Evolutionary conservation across 1,284 basidiomycete genomes (phyloP).

Genomic region (Boletus smithii): DNA sequence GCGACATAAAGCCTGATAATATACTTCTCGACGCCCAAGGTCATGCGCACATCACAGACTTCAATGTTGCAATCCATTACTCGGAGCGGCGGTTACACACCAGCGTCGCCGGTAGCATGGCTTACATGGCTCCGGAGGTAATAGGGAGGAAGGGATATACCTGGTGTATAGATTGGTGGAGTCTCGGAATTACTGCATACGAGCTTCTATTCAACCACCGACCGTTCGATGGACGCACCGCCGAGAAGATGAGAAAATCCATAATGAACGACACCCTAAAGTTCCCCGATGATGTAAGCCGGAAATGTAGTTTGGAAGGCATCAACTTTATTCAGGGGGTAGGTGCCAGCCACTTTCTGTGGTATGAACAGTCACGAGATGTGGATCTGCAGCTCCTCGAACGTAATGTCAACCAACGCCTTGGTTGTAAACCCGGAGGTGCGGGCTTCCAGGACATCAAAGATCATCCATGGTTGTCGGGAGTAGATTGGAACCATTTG

Average conservation of each 20-base stretch:
- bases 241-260: conserved; percentile 79
- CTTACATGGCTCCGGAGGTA: conserved; percentile 98
- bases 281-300: conserved; percentile 56
- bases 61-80: conserved; percentile 98
- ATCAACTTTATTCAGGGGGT: conserved; percentile 49
- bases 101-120: conserved; percentile 95
- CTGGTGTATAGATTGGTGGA: conserved; percentile 94
- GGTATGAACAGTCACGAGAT: conserved; percentile 19
- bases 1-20: conserved; percentile 96
- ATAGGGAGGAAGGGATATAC: conserved; percentile 77
- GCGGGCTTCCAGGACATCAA: conserved; percentile 74
- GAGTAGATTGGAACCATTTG: conserved; percentile 78
- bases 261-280: conserved; percentile 68
- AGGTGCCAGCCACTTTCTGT: conserved; percentile 25
- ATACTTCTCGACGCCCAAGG: conserved; percentile 89
- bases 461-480: conserved; percentile 81
- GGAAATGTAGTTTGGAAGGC: conserved; percentile 44
- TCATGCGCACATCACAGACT: conserved; percentile 96
- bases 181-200: conserved; percentile 84
- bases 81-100: conserved; percentile 83
- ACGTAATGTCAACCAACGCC: conserved; percentile 72
- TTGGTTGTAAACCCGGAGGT: conserved; percentile 76
- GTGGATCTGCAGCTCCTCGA: conserved; percentile 68
- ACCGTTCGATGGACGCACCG: conserved; percentile 86
- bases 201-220: conserved; percentile 86